phyloP scores from a whole-genome alignment of 805 yeast genomes.

The Starmerella etchellsii region DNA sequence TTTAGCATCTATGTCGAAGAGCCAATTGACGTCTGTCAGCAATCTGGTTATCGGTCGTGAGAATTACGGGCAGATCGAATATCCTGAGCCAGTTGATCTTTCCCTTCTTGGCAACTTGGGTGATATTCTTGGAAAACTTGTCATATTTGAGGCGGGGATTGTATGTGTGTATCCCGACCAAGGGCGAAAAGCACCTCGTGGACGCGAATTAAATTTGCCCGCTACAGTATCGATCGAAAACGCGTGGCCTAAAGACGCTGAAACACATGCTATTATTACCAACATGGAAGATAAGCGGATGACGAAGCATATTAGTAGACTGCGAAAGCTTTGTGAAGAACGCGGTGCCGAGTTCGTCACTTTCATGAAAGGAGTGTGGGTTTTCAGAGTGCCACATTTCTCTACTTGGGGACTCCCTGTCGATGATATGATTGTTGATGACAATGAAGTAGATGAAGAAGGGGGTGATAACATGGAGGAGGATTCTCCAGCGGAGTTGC shows the following conservation, averaged over 20 bases:
- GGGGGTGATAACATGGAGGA: not conserved
- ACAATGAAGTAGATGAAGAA: constrained; percentile 14
- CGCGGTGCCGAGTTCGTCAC: constrained; percentile 70
- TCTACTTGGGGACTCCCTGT: constrained; percentile 78
- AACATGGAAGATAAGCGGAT: constrained; percentile 62
- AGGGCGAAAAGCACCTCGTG: constrained; percentile 41
- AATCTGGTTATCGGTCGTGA: constrained; percentile 62
- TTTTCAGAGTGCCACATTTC: constrained; percentile 77
- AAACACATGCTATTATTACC: constrained; percentile 43
- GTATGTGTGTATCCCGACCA: constrained; percentile 63
- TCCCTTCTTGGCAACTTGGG: constrained; percentile 47
- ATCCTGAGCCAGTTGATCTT: constrained; percentile 64
- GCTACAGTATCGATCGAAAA: constrained; percentile 60
- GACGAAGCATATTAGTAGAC: constrained; percentile 32
- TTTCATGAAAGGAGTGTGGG: constrained; percentile 61
- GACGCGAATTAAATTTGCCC: constrained; percentile 67
- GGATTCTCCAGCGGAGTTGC: not conserved
- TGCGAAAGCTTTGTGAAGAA: constrained; percentile 37
- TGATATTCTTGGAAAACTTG: constrained; percentile 49
- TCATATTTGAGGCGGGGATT: constrained; percentile 46
- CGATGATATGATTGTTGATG: constrained; percentile 22
- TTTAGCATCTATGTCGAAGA: constrained; percentile 40
- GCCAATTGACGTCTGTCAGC: constrained; percentile 46
- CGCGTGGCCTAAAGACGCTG: constrained; percentile 53
- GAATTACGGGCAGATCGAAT: constrained; percentile 58